Conservation (phyloP, 768 basidiomycete genomes). For the Boletus vinaceobasis region DNA sequence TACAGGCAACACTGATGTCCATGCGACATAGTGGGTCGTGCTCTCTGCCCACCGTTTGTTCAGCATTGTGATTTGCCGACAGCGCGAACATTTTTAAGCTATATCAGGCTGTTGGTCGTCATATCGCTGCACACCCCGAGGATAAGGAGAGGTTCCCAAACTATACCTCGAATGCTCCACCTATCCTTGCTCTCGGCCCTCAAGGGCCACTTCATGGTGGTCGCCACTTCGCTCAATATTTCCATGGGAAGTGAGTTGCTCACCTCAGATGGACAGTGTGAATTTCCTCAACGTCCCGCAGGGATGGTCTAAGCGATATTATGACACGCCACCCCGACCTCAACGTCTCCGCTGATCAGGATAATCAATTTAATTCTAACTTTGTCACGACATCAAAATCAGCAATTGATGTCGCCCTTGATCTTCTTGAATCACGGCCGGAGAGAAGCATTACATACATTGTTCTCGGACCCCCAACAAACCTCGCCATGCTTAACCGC, state of each 20-base stretch:
- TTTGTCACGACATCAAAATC: constrained; percentile 45
- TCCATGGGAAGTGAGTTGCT: constrained; percentile 66
- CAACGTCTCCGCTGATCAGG: constrained; percentile 24
- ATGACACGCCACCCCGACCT: constrained; percentile 64
- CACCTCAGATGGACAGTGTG: not conserved
- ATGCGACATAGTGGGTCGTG: constrained; percentile 51
- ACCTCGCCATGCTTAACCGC: constrained; percentile 65
- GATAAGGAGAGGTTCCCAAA: constrained; percentile 59
- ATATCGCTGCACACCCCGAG: constrained; percentile 53
- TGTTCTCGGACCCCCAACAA: constrained; percentile 75
- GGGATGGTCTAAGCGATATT: constrained; percentile 69
- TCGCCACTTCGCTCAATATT: constrained; percentile 74
- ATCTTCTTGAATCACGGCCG: constrained; percentile 51
- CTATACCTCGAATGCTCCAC: constrained; percentile 47
- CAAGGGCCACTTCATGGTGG: constrained; percentile 67
- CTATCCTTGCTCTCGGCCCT: constrained; percentile 64
- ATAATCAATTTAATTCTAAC: constrained; percentile 35
- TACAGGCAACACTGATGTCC: constrained; percentile 68
- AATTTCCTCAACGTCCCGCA: constrained; percentile 24
- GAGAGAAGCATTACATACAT: constrained; percentile 64
- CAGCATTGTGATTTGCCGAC: not conserved
- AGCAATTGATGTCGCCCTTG: constrained; percentile 51
- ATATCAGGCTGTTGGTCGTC: constrained; percentile 63
- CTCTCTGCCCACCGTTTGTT: not conserved
- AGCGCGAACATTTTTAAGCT: constrained; percentile 75